Conservation (phyloP, 208 protist genomes). For the Wallacemonas sp. region DNA sequence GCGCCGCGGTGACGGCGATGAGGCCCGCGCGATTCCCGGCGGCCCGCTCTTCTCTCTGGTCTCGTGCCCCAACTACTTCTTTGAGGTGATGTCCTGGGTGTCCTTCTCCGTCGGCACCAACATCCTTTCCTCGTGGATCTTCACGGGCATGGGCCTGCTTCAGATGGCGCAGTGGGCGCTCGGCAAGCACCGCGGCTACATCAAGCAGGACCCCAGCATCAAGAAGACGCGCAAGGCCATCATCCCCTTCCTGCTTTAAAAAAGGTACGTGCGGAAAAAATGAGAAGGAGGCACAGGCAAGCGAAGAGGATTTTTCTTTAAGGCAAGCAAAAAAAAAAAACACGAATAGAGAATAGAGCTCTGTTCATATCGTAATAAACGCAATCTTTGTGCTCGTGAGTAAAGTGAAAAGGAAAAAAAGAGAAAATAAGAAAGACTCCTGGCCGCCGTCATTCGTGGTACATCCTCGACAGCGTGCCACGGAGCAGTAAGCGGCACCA, state of each 20-base stretch:
- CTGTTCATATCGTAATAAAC: too few relatives aligned
- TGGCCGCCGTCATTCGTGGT: too few relatives aligned
- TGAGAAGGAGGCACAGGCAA: not conserved
- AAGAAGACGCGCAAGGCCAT: constrained; percentile 80
- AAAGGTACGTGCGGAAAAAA: not conserved
- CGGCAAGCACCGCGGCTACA: constrained; percentile 85
- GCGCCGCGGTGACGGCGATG: constrained; percentile 70
- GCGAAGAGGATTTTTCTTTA: too few relatives aligned
- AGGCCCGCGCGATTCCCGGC: constrained; percentile 76
- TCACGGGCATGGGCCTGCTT: constrained; percentile 74
- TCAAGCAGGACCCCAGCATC: constrained; percentile 73
- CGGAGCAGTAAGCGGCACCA: too few relatives aligned
- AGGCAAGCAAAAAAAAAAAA: constrained; percentile 16
- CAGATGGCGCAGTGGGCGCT: constrained; percentile 90
- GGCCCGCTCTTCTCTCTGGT: constrained; percentile 90
- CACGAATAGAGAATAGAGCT: too few relatives aligned
- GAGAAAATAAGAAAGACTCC: too few relatives aligned
- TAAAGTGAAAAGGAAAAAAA: too few relatives aligned
- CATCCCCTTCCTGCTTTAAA: constrained; percentile 87
- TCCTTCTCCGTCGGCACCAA: constrained; percentile 90
- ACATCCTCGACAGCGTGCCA: too few relatives aligned
- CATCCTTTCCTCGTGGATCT: constrained; percentile 78
- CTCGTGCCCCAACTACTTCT: constrained; percentile 96
- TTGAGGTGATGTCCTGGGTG: constrained; percentile 95
- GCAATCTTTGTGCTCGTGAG: too few relatives aligned